Conservation (phyloP, 164 flowering plant species). For the Platanus orientalis region DNA sequence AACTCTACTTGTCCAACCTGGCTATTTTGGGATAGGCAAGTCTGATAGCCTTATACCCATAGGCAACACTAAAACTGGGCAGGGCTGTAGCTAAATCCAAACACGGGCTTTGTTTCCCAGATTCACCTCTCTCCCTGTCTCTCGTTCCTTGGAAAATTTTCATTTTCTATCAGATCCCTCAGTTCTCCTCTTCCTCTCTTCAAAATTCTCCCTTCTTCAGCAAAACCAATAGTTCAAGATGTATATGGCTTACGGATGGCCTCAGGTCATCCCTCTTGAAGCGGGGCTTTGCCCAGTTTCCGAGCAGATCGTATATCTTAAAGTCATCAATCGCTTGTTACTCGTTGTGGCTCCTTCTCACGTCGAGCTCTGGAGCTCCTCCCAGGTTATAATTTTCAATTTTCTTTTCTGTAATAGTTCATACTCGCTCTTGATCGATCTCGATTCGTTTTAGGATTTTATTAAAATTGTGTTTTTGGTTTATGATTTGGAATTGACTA, state of each 20-base stretch:
- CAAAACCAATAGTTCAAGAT: slow-evolving; percentile 33
- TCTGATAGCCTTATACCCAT: too few species aligned
- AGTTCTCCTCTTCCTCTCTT: background rate
- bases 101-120: too few species aligned
- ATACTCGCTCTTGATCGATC: background rate
- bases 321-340: slow-evolving; percentile 53
- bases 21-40: too few species aligned
- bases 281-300: slow-evolving; percentile 50
- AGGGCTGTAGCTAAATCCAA: too few species aligned
- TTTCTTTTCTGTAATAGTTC: background rate
- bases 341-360: slow-evolving; percentile 83
- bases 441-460: slow-evolving; percentile 4
- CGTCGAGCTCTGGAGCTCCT: slow-evolving; percentile 90
- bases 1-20: too few species aligned
- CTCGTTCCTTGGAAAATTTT: too few species aligned
- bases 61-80: too few species aligned
- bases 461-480: background rate
- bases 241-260: slow-evolving; percentile 99
- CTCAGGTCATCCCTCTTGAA: slow-evolving; percentile 91
- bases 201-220: background rate
- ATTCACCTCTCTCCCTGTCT: too few species aligned
- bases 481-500: slow-evolving; percentile 5
- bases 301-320: slow-evolving; percentile 67
- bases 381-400: slow-evolving; percentile 73
- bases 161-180: background rate